Base-by-base conservation (phyloP, 768 basidiomycete species). In the Russula abietina region DNA sequence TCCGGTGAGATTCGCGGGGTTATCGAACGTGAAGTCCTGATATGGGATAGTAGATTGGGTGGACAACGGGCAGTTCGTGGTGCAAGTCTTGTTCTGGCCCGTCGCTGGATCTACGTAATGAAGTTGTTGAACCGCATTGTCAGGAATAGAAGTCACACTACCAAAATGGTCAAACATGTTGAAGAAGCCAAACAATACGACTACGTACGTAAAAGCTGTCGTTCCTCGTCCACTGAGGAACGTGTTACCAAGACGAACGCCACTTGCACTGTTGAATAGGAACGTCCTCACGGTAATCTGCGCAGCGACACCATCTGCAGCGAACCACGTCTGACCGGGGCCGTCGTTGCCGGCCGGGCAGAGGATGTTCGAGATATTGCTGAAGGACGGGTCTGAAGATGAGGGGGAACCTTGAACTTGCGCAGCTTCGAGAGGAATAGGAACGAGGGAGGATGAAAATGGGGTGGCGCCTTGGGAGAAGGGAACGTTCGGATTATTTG, bases 161-260 rank as follows among this genome's bases (percentile, higher is more conserved):
- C 26, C 43, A 53, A 48, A 68, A 50, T 58, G n/a, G 61, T 62
- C 43, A 70, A 22, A 68, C n/a, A 30, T 58, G 33, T 33, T 45
- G 38, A 30, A 55, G 33, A 50, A 60, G 39, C 36, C 38, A 38
- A 52, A 45, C 10, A 62, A 9, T 7, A 53, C 49, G 43, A 33
- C 7, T 56, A 70, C 84, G 58, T 73, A 95, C 95, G 82, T 88
- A 75, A 99, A 99, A 5, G 78, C 81, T n/a, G 84, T 90, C 1
- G 96, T 96, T 46, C 93, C 89, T 68, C 89, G 86, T 57, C 86
- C 82, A 55, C 79, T 74, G 65, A 86, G 79, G 73, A 96, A 91
- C 9, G 93, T 95, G 75, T 99, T 98, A 30, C 93, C 95, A 32
- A 99, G 77, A 50, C 97, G 85, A 53, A 98, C 71, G 5, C 96